Evolutionary conservation across 1,284 basidiomycete species (phyloP), one percentile per base, ranked within the genome.

Genomic region (Ceratobasidium sp.): DNA sequence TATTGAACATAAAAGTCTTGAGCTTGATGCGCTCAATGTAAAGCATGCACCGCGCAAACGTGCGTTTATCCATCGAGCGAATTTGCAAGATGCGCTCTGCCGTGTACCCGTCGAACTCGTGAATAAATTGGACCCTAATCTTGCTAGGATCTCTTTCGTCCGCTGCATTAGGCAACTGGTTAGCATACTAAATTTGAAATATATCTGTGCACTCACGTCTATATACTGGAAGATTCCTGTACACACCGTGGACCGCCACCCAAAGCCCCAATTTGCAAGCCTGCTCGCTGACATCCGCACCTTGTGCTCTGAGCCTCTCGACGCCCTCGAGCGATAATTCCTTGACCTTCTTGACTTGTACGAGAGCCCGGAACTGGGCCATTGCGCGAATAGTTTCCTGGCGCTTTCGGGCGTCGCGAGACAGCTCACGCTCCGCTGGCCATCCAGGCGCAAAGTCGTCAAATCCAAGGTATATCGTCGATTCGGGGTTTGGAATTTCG

Each of bases 11-110:
- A 42, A 67, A 67, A n/a, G 27, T n/a, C 10, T 35, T 20, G 3
- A 67, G 38, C 38, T 67, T 67, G 49, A 67, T 54, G 10, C 62
- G 62, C 22, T 67, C 62, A 34, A 67, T 42, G n/a, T 54, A 67
- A 10, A 67, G 38, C 50, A 67, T 67, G 22, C 34, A 54, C 17
- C 62, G 34, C 6, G 25, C 34, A 22, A 32, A 12, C 3, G 62
- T 67, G 25, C 62, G 62, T 12, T 17, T 25, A n/a, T 67, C 62
- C 6, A 67, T 67, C 7, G 62, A 54, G 8, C 4, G 22, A 3
- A 67, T 20, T 25, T 32, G 32, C 13, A 67, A 40, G 8, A 32
- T 67, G 4, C 50, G 49, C 27, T 67, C 62, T 13, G 29, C 38
- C 4, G 38, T 45, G 8, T n/a, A 13, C 22, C 22, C 7, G 34